These are phyloP conservation scores for Areca catechu DNA, from an alignment of 176 grass and related monocot species.

Conservation along the genomic window DNA sequence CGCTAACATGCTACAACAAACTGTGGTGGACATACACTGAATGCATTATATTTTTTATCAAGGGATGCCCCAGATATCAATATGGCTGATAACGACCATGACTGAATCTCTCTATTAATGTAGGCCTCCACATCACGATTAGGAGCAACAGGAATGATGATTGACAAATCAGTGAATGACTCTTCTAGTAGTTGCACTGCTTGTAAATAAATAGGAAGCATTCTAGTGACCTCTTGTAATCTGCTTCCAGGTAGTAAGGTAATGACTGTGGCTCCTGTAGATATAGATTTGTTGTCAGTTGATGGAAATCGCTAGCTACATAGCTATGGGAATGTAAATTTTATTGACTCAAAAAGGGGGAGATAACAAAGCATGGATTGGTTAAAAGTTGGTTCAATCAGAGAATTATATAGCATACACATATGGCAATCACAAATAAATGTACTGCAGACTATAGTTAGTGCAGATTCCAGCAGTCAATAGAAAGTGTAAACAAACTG, in stretches of 20 bases:
- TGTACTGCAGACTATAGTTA: too few relatives aligned
- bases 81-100: conserved; percentile 33
- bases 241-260: conserved; percentile 88
- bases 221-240: conserved; percentile 79
- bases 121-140: conserved; percentile 51
- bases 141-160: conserved; percentile 83
- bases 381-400: too few relatives aligned
- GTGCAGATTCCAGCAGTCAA: too few relatives aligned
- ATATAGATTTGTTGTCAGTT: conserved; percentile 28
- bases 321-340: too few relatives aligned
- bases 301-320: background rate
- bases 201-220: conserved; percentile 76
- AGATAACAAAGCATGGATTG: too few relatives aligned
- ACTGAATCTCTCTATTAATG: conserved; percentile 40
- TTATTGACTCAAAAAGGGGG: too few relatives aligned
- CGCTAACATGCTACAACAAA: background rate
- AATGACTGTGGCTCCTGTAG: conserved; percentile 67
- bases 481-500: too few relatives aligned
- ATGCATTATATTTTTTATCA: conserved; percentile 70
- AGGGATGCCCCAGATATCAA: conserved; percentile 56
- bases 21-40: conserved; percentile 49
- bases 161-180: conserved; percentile 42
- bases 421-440: too few relatives aligned
- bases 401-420: too few relatives aligned
- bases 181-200: conserved; percentile 49